Percentiles rank a stretch among this genome's conserved stretches.
Evolutionary conservation across 139 green algal species (phyloP).

Genomic region (Chlamydomonas applanata): DNA sequence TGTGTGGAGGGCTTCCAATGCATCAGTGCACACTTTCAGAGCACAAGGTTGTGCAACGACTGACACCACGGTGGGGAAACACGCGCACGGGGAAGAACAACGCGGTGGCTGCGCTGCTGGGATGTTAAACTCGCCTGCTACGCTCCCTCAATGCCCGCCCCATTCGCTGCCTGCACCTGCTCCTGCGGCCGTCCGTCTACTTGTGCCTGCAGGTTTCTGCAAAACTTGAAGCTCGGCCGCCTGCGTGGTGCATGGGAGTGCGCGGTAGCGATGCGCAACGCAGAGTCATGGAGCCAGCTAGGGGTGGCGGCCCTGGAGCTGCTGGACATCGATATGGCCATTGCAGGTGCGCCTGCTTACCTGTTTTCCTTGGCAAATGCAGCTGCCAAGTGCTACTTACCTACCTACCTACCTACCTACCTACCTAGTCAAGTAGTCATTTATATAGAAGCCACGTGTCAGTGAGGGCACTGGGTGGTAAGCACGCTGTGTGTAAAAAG

Average conservation of each 20-base stretch:
- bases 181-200: neutral
- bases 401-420: too few relatives aligned
- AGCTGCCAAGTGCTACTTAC: too few relatives aligned
- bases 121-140: neutral
- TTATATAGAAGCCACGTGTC: too few relatives aligned
- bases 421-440: too few relatives aligned
- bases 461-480: too few relatives aligned
- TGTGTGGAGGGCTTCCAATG: too few relatives aligned
- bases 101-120: constrained; percentile 1
- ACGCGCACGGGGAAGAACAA: neutral
- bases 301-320: constrained; percentile 51
- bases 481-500: too few relatives aligned
- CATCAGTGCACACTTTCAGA: too few relatives aligned
- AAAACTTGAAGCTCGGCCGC: constrained; percentile 42
- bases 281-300: constrained; percentile 54
- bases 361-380: too few relatives aligned
- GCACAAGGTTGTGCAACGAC: too few relatives aligned
- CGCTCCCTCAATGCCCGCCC: neutral
- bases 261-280: constrained; percentile 40
- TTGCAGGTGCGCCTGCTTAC: constrained; percentile 28
- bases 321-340: constrained; percentile 65
- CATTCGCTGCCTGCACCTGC: neutral
- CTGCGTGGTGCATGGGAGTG: constrained; percentile 51
- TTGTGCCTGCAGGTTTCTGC: constrained; percentile 26
- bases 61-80: too few relatives aligned